phyloP scores from a whole-genome alignment of 1,284 basidiomycete species.

The Malassezia psittaci region DNA sequence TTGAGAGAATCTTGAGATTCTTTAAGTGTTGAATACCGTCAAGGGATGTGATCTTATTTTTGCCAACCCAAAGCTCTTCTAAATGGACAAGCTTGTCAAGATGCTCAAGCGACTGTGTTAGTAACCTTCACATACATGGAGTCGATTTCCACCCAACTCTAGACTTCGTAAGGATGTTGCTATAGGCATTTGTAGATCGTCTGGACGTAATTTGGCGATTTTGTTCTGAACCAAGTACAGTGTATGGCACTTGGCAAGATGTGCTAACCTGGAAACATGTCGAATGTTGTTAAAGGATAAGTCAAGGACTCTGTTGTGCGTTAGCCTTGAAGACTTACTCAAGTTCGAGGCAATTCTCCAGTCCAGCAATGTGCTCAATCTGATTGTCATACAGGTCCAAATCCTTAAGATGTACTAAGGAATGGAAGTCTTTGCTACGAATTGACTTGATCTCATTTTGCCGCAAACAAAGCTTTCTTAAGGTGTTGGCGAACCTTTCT shows the following conservation, averaged over 20 bases:
- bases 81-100: constrained; percentile 69
- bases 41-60: constrained; percentile 50
- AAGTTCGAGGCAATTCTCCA: constrained; percentile 54
- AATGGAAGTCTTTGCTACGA: constrained; percentile 49
- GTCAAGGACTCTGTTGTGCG: constrained; percentile 61
- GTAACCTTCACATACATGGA: constrained; percentile 57
- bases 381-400: constrained; percentile 94
- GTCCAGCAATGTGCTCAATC: constrained; percentile 50
- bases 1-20: constrained; percentile 50
- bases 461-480: constrained; percentile 71
- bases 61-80: constrained; percentile 90
- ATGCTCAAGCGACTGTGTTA: constrained; percentile 68
- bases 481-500: constrained; percentile 59
- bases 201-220: constrained; percentile 61
- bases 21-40: constrained; percentile 18
- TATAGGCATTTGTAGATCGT: constrained; percentile 57
- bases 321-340: constrained; percentile 53
- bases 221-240: constrained; percentile 95
- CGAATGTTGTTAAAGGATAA: constrained; percentile 83
- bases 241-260: constrained; percentile 56
- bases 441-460: constrained; percentile 74
- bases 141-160: constrained; percentile 83
- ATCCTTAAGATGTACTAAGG: constrained; percentile 67
- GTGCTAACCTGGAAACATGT: constrained; percentile 53
- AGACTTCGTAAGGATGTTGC: constrained; percentile 63